A percentile compares a stretch with the other conserved stretches of the same genome.
phyloP scores from a whole-genome alignment of 176 grass and related monocot species.

The Pharus latifolius region DNA sequence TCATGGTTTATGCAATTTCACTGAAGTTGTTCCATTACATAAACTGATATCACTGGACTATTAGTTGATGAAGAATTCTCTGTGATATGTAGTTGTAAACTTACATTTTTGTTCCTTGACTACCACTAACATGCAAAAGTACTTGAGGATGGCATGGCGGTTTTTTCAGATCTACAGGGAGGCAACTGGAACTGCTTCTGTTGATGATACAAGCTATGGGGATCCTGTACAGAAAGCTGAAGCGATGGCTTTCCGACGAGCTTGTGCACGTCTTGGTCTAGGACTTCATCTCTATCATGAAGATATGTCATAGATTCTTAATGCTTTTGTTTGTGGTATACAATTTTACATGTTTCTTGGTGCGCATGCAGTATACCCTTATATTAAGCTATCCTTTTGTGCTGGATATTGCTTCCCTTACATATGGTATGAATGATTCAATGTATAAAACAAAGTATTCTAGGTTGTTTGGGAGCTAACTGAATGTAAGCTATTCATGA shows the following conservation, averaged over 20 bases:
- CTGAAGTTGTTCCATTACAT: neutral
- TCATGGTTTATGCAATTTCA: neutral
- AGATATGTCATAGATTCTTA: constrained; percentile 47
- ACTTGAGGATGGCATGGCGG: neutral
- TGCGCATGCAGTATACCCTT: neutral
- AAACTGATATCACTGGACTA: neutral
- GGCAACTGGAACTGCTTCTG: constrained; percentile 66
- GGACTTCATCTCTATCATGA: constrained; percentile 98
- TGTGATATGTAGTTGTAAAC: neutral
- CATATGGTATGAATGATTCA: neutral
- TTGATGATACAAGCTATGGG: constrained; percentile 52
- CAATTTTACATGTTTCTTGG: neutral
- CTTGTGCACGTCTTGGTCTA: constrained; percentile 86
- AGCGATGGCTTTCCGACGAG: constrained; percentile 97
- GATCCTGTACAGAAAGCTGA: constrained; percentile 96
- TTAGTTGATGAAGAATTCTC: neutral
- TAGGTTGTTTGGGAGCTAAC: neutral
- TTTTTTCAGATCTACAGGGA: constrained; percentile 71
- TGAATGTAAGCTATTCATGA: constrained; percentile 35
- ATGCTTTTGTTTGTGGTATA: constrained; percentile 17
- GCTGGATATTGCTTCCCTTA: constrained; percentile 1
- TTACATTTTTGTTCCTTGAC: neutral
- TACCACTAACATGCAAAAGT: neutral
- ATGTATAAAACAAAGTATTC: constrained; percentile 6
- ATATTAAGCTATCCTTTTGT: constrained; percentile 14